Evolutionary conservation across 208 protist genomes (phyloP), one percentile per base, ranked within the genome.

Genomic region (Leishmania tropica): DNA sequence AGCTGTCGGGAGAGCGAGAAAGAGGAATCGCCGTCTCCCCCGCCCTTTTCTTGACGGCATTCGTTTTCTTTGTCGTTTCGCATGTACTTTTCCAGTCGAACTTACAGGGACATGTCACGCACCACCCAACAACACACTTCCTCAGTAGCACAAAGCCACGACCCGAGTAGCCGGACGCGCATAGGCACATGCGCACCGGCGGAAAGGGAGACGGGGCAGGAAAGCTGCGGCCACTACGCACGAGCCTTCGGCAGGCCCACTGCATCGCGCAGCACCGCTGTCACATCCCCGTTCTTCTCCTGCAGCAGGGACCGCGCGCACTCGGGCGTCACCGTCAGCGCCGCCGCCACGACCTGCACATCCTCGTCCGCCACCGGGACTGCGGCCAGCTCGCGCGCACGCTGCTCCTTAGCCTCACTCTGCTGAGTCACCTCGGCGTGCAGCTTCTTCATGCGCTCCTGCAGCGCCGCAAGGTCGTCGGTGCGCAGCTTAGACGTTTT

Each of bases 361-460:
- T 95, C 92, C 42, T 51, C 87, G 51, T 88, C 92, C 5, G 51
- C 42, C 24, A 97, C 84, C 45, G 54, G 71, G 19, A 92, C 85
- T 37, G 84, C 70, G 7, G 83, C 81, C 2, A 96, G 65, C 75
- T 92, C 92, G 28, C 85, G 87, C n/a, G 83, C 85, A 64, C 86
- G 80, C 83, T 91, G 82, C 51, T 85, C 79, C 80, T 97, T 92
- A 10, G 81, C 89, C 70, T 85, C 84, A 31, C 88, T 95, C 77
- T 94, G 90, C 81, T 90, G 83, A 42, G 83, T 85, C 24, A 94
- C 81, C 78, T 97, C 93, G 1, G 81, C 85, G 62, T 86, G 83
- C 48, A 97, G 82, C 82, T 93, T 92, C 68, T 87, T 77, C 90
- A 96, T 95, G 40, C 88, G 87, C 75, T 89, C 86, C 83, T 94